Evolutionary conservation across 352 stramenopile species (phyloP).

Genomic region (Globisporangium yorkense): DNA sequence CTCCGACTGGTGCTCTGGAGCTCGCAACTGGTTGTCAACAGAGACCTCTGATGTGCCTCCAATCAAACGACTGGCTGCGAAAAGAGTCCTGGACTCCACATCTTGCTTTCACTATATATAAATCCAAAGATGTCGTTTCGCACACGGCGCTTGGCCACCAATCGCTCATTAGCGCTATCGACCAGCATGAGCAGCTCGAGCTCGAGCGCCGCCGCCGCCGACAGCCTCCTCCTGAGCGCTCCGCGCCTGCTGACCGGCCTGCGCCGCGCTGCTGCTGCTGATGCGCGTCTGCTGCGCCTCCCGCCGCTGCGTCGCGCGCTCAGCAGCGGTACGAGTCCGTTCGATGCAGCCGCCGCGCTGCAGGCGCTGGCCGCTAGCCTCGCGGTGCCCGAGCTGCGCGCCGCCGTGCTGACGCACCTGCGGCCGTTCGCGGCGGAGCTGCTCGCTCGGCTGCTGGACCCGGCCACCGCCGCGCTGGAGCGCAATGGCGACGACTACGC

Average conservation of each 20-base stretch:
- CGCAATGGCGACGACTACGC: constrained; percentile 2
- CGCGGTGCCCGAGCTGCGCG: constrained; percentile 36
- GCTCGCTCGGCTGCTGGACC: constrained; percentile 54
- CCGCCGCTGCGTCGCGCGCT: constrained; percentile 31
- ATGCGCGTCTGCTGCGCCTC: constrained; percentile 23
- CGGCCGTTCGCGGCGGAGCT: constrained; percentile 71
- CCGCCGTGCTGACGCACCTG: constrained; percentile 47
- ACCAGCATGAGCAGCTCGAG: not conserved
- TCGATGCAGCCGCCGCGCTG: constrained; percentile 26
- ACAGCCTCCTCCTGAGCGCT: constrained; percentile 21
- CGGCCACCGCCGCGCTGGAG: constrained; percentile 7
- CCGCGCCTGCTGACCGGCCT: constrained; percentile 23
- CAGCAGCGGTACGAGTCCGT: constrained; percentile 6
- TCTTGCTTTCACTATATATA: not conserved
- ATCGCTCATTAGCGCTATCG: not conserved
- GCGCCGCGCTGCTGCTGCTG: constrained; percentile 13
- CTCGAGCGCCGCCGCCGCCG: not conserved
- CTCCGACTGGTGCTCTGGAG: too few relatives aligned
- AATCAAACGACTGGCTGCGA: not conserved
- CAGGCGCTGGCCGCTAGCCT: constrained; percentile 55
- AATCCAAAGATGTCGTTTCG: not conserved
- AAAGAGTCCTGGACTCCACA: not conserved
- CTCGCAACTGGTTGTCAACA: not conserved
- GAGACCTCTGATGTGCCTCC: not conserved
- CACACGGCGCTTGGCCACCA: not conserved